These are phyloP conservation scores for Melanopsichium pennsylvanicum DNA, from an alignment of 1,284 basidiomycete species.

Conservation along the genomic window DNA sequence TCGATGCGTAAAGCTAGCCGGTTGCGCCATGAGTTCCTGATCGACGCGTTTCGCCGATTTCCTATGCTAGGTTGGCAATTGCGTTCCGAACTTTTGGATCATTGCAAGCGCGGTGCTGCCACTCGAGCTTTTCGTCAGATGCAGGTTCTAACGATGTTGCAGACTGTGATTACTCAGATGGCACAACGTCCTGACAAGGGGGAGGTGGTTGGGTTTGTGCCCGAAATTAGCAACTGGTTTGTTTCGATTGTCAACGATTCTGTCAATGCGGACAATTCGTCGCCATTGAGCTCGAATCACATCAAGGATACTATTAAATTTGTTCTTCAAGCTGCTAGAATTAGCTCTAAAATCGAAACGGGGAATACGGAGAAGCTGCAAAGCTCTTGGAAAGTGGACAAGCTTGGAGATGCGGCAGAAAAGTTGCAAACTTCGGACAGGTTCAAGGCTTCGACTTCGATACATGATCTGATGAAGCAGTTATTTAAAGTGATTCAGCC, in stretches of 20 bases:
- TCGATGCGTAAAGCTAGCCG: constrained; percentile 80
- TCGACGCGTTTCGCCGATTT: constrained; percentile 78
- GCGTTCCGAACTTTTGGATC: constrained; percentile 72
- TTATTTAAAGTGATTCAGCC: constrained; percentile 64
- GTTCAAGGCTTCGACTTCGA: constrained; percentile 62
- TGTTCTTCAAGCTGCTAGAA: constrained; percentile 74
- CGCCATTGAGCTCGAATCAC: constrained; percentile 72
- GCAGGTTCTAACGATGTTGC: constrained; percentile 79
- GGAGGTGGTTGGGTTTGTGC: constrained; percentile 71
- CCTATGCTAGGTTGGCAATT: constrained; percentile 76
- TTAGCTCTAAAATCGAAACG: constrained; percentile 70
- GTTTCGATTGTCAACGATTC: constrained; percentile 72
- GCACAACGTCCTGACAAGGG: constrained; percentile 64
- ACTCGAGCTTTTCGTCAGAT: constrained; percentile 54
- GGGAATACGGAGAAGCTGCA: constrained; percentile 16
- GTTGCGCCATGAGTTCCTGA: constrained; percentile 79
- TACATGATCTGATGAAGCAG: constrained; percentile 71
- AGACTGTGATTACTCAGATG: constrained; percentile 74
- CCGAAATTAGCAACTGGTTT: constrained; percentile 70
- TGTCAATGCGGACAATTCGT: constrained; percentile 67
- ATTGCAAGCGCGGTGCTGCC: constrained; percentile 59
- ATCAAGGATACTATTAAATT: constrained; percentile 83
- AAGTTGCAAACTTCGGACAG: constrained; percentile 31
- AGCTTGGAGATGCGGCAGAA: constrained; percentile 30
- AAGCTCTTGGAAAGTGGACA: constrained; percentile 66